These are phyloP conservation scores for Hericium coralloides DNA, from an alignment of 768 basidiomycete genomes.

Conservation along the genomic window DNA sequence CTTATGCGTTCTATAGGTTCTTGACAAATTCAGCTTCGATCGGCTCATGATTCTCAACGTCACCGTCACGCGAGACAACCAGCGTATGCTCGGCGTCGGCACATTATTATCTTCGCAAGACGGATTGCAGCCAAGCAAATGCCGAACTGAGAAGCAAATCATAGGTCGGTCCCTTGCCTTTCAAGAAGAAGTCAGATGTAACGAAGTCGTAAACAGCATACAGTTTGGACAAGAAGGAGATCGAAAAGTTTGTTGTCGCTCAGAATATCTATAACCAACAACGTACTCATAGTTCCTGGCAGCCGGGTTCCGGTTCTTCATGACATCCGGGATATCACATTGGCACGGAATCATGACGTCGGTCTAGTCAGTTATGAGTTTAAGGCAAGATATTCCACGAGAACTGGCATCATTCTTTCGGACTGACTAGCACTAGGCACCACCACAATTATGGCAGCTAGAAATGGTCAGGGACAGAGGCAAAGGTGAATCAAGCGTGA, in stretches of 20 bases:
- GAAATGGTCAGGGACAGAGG: constrained; percentile 49
- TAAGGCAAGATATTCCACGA: constrained; percentile 34
- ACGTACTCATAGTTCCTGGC: background rate
- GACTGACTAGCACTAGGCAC: constrained; percentile 33
- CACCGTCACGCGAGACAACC: constrained; percentile 57
- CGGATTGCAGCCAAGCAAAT: constrained; percentile 61
- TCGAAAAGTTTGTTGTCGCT: constrained; percentile 47
- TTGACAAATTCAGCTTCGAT: constrained; percentile 51
- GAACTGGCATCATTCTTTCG: background rate
- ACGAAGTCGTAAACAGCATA: constrained; percentile 38
- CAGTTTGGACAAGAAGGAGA: constrained; percentile 52
- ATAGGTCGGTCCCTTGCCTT: constrained; percentile 37
- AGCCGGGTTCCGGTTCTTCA: constrained; percentile 69
- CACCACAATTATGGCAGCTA: constrained; percentile 74
- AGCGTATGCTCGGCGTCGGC: constrained; percentile 58
- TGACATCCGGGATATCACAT: constrained; percentile 62
- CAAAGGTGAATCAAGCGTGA: constrained; percentile 25
- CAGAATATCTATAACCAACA: too few relatives aligned
- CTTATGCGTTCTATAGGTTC: constrained; percentile 26
- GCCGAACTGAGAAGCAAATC: constrained; percentile 63
- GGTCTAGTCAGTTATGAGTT: constrained; percentile 70
- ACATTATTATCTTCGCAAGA: constrained; percentile 54
- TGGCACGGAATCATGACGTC: constrained; percentile 49
- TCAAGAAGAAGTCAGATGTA: background rate
- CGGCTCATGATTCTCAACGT: constrained; percentile 62